These are phyloP conservation scores for Aureobasidium leucospermi DNA, from an alignment of 2,329 filamentous ascomycete species.

Conservation along the genomic window DNA sequence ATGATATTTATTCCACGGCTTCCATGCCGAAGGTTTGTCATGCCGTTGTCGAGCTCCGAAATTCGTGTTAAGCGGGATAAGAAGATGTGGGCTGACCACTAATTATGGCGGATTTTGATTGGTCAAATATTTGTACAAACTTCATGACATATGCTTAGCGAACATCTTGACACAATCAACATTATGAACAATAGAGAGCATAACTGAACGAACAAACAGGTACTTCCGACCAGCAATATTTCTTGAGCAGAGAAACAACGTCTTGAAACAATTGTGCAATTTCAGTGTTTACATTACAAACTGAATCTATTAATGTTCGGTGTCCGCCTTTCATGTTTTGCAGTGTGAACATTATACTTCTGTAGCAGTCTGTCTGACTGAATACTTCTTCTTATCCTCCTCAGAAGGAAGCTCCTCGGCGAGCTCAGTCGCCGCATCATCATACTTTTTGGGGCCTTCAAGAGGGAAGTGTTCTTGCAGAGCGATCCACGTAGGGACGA, in stretches of 20 bases:
- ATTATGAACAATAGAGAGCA: no score
- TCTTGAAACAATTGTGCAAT: no score
- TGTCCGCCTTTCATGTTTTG: no score
- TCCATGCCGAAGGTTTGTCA: constrained; percentile 4
- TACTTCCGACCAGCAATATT: no score
- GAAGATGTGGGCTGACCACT: neutral
- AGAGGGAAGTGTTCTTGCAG: constrained; percentile 26
- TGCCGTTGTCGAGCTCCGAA: neutral
- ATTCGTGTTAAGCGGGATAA: neutral
- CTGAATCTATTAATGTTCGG: no score
- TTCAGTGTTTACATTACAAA: no score
- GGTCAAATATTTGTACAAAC: neutral
- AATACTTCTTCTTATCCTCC: constrained; percentile 9
- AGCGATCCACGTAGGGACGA: constrained; percentile 27
- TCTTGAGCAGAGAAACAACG: no score
- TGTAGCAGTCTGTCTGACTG: constrained; percentile 2
- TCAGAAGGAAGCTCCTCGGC: neutral
- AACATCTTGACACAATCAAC: no score
- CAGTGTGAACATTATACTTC: neutral
- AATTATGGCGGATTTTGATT: neutral
- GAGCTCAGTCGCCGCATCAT: neutral
- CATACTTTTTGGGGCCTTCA: constrained; percentile 7
- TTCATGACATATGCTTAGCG: neutral
- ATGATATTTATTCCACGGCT: constrained; percentile 7
- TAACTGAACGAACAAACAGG: no score